Base-by-base conservation (phyloP, 202 grass and related monocot species). In the Zoysia matrella region DNA sequence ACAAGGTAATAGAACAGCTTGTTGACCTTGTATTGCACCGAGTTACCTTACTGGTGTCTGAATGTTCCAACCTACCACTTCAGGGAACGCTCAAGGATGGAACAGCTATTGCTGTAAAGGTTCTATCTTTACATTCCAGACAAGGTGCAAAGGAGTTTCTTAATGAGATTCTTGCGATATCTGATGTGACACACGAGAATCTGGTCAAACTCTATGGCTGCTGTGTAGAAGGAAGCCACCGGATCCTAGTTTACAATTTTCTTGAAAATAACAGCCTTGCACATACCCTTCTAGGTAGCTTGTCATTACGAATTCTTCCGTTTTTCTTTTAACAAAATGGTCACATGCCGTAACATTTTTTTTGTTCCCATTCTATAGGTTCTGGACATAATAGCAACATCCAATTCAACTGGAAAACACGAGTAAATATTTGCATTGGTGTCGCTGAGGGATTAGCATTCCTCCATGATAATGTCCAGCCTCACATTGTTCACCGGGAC, bases 201-300 rank as follows among this genome's bases (percentile, higher is more conserved):
- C 94, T 97, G 85, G 87, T 97, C 65, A 86, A 46, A 62, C 87
- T 97, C 47, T 76, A 90, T 65, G 94, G 94, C 12, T 97, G 85
- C 71, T 97, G 94, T 78, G 61, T 94, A n/a, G 91, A 97, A 78
- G 87, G 85, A 84, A 63, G 50, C 72, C 89, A 87, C 84, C 88
- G 92, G 73, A 94, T 94, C 63, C 90, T 97, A 42, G 91, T 97
- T 65, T 97, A 97, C 80, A 93, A 87, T 45, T 94, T 90, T 89
- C 87, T 92, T 85, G 94, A 97, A 83, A 93, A 97, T 39, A 97
- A 97, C 67, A 94, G 91, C 71, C 89, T 97, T 82, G 72, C 89
- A 48, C 87, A 87, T 16, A 88, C 91, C 52, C 89, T 97, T 84
- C 85, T 94, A 79, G 91, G 94, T 97, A 82, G 30, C 60, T 79